Evolutionary conservation across 23 red algal species (phyloP), one percentile per base, ranked within the genome.

Genomic region (Chondrus crispus): DNA sequence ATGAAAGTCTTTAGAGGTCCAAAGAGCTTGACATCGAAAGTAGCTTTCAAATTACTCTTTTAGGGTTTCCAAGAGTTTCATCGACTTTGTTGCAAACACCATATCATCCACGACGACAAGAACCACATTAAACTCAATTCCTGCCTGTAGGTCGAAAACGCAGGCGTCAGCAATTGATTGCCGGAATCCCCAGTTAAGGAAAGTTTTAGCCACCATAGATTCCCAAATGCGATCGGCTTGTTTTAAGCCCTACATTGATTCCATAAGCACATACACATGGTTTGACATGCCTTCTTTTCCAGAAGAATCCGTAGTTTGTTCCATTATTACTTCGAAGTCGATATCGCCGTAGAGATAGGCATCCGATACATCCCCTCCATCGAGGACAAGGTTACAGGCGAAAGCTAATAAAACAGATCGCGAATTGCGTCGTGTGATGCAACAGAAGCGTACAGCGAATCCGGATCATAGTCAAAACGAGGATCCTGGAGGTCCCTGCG

Each of bases 401-500:
- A 37, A 26, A 24, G 71, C 44, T 26, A 44, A 77, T n/a, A 10
- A n/a, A 48, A 2, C 37, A 77, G 28, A 10, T 39, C 43, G 35
- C 60, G 60, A 0, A 77, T 1, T 46, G 71, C 32, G 32, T 77
- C 71, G 1, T 77, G 71, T 1, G 2, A 1, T 77, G 71, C 38
- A 1, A 77, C 71, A 38, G 71, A 1, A 1, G 71, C 71, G 43
- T 77, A 2, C 29, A 77, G 0, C 10, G 26, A 1, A 1, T 77
- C 71, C 10, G 1, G 71, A 1, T 77, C 71, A 77, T 39, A 77
- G 71, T 77, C 71, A 26, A 2, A 0, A 35, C 1, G 1, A 24
- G 71, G 1, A 77, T 46, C 1, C 62, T 74, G 83, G n/a, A 32
- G 53, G 49, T 72, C 83, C 51, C 83, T 63, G 40, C 83, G 33